Evolutionary conservation across 352 stramenopile genomes (phyloP), one percentile per base, ranked within the genome.

Genomic region (Globisporangium camurandrum): DNA sequence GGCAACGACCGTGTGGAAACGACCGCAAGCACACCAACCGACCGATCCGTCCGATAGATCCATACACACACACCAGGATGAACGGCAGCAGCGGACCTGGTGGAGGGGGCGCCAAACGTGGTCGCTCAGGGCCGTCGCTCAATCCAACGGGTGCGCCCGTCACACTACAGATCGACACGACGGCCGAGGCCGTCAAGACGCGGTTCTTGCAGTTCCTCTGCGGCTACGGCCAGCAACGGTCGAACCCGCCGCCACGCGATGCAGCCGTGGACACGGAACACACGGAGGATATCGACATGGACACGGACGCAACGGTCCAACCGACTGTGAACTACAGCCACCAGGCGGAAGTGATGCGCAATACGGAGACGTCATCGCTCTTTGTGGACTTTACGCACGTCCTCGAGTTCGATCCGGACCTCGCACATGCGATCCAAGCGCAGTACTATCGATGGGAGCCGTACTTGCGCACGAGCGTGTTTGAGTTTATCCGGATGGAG

Each of bases 351-450:
- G 75, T 93, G 43, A 93, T 93, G 82, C 82, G 79, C 50, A 74
- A 88, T 42, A 88, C 77, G 1, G 82, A 93, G 64, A 93, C 82
- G 24, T 93, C 82, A 38, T 93, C 82, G 46, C 66, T 93, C 8
- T 93, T 93, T 54, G 82, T 93, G 41, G 82, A 93, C 64, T 91
- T 91, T 48, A 78, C 82, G 30, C 79, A 88, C 48, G 75, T 93
- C 48, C 63, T 93, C 41, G 79, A 88, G 60, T 88, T 81, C 54
- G 82, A 93, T 45, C 61, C 80, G 20, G 82, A 91, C 55, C 65
- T 93, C 36, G 82, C 82, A 23, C 75, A 88, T 39, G 82, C 82
- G 14, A 64, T 93, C n/a, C 79, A 89, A 57, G 79, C 79, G 42
- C 79, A 89, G 56, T 91, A 91, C 54, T 89, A 91, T 42, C 79